Evolutionary conservation across 345 rosid genomes (phyloP).

Genomic region (Acer yangbiense): DNA sequence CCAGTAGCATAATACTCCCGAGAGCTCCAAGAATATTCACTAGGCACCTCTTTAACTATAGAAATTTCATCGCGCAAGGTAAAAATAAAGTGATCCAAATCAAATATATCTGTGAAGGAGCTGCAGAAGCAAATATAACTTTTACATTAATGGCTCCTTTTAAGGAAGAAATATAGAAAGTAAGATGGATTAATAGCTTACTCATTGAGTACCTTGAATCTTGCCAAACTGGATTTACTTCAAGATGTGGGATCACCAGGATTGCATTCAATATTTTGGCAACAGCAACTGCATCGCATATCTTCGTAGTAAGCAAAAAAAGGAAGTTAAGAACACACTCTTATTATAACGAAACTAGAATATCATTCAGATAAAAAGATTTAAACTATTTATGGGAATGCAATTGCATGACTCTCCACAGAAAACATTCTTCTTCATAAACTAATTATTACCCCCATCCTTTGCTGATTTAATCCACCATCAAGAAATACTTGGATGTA

Average conservation of each 20-base stretch:
- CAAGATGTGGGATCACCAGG: conserved; percentile 88
- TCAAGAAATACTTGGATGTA: conserved; percentile 93
- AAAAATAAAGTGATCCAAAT: conserved; percentile 79
- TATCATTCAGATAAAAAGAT: neutral
- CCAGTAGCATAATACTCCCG: conserved; percentile 95
- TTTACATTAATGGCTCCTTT: neutral
- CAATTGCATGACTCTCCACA: neutral
- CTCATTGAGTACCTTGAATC: conserved; percentile 72
- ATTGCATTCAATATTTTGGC: conserved; percentile 90
- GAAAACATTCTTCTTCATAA: neutral
- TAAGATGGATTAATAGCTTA: conserved; percentile 18
- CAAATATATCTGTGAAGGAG: conserved; percentile 79
- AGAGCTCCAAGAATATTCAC: conserved; percentile 80
- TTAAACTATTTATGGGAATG: neutral
- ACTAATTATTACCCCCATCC: conserved; percentile 82
- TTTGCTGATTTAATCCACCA: conserved; percentile 97
- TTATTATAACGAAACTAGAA: neutral
- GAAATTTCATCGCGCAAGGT: conserved; percentile 57
- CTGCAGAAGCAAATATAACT: conserved; percentile 44
- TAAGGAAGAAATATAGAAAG: neutral
- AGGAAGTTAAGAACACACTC: conserved; percentile 10
- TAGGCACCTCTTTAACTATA: conserved; percentile 69
- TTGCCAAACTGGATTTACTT: conserved; percentile 98
- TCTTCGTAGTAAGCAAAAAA: conserved; percentile 38
- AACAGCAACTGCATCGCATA: conserved; percentile 98